A percentile compares a stretch with the other conserved stretches of the same genome.
Conservation (phyloP, 305 asterid genomes). For the Fraxinus platypoda region DNA sequence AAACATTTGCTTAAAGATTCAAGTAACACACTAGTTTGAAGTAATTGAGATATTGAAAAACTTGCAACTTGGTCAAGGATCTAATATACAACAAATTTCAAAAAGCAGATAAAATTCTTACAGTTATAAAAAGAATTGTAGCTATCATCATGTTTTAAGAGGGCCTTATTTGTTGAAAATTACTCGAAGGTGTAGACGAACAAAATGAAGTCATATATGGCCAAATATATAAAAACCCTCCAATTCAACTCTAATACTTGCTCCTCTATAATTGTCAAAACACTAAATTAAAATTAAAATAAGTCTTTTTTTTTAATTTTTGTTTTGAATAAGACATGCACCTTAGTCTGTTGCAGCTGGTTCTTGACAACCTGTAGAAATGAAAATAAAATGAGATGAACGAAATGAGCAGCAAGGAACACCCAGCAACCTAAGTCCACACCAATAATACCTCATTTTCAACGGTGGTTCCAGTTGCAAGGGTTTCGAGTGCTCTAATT, state of each 20-base stretch:
- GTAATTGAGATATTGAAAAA: background rate
- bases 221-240: background rate
- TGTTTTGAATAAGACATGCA: slow-evolving; percentile 29
- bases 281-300: background rate
- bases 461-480: slow-evolving; percentile 67
- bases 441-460: slow-evolving; percentile 63
- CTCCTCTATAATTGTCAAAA: background rate
- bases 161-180: background rate
- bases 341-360: slow-evolving; percentile 83
- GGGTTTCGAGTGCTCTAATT: slow-evolving; percentile 73
- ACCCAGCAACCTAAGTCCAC: slow-evolving; percentile 10
- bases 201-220: background rate
- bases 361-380: slow-evolving; percentile 60
- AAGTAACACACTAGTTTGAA: background rate
- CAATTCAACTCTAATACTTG: background rate
- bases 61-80: background rate
- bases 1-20: background rate
- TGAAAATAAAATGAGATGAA: slow-evolving; percentile 16
- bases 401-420: slow-evolving; percentile 6
- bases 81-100: background rate
- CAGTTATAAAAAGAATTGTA: background rate
- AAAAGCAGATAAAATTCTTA: background rate
- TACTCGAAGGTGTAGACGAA: background rate
- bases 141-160: background rate
- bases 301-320: background rate